Percentiles rank a stretch among this genome's conserved stretches.
Conservation (phyloP, 208 protist species). For the Crithidia brevicula region DNA sequence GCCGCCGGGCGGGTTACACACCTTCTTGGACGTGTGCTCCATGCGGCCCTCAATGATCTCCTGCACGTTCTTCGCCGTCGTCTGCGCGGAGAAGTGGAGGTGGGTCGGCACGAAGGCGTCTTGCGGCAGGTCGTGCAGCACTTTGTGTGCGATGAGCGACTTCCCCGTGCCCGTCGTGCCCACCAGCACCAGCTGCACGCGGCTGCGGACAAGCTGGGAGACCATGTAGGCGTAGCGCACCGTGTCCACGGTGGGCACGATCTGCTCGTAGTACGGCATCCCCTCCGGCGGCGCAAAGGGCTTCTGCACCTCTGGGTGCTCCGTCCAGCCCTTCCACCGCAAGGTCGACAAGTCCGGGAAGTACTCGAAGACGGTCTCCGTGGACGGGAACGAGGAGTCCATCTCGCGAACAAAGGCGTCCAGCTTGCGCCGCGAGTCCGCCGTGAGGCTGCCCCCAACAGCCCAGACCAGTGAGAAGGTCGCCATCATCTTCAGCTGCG, state of each 20-base stretch:
- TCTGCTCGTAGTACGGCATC: conserved; percentile 94
- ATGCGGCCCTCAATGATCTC: conserved; percentile 96
- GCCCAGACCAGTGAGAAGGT: conserved; percentile 97
- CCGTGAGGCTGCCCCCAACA: conserved; percentile 93
- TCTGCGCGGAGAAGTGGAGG: conserved; percentile 97
- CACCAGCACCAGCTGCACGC: conserved; percentile 93
- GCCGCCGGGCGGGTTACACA: conserved; percentile 93
- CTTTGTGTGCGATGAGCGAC: conserved; percentile 92
- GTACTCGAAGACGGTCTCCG: conserved; percentile 98
- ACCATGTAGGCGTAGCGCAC: conserved; percentile 96
- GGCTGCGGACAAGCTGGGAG: conserved; percentile 83
- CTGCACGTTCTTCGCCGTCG: conserved; percentile 93
- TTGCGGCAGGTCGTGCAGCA: conserved; percentile 80
- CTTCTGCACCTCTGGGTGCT: conserved; percentile 88
- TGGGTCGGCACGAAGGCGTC: conserved; percentile 89
- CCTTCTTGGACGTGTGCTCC: conserved; percentile 97
- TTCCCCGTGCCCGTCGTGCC: conserved; percentile 98
- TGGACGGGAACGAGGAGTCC: conserved; percentile 95
- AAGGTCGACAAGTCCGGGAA: conserved; percentile 92
- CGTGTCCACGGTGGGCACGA: conserved; percentile 98
- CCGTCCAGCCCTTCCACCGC: conserved; percentile 95
- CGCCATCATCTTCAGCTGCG: conserved; percentile 95
- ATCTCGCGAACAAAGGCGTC: conserved; percentile 95
- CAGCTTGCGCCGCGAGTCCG: conserved; percentile 91
- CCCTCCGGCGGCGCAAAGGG: conserved; percentile 82